Conservation (phyloP, 2,329 filamentous ascomycete genomes). For the Fusarium transvaalense region DNA sequence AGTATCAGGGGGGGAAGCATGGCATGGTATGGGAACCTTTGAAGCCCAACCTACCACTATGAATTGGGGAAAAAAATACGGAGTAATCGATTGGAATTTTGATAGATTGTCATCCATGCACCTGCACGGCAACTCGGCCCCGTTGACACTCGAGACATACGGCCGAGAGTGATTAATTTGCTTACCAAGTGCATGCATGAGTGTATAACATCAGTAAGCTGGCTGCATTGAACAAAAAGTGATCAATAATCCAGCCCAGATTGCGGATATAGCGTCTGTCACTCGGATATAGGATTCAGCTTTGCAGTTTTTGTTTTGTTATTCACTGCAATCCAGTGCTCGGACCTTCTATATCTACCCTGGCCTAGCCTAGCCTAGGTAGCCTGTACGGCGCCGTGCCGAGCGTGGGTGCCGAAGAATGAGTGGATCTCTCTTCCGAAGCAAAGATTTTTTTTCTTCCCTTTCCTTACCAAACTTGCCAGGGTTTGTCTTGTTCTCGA, state of each 20-base stretch:
- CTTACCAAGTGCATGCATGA: conserved; percentile 21
- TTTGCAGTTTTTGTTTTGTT: not conserved
- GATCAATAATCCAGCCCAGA: not conserved
- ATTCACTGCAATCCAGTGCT: conserved; percentile 7
- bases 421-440: conserved; percentile 23
- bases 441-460: conserved; percentile 28
- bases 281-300: conserved; percentile 29
- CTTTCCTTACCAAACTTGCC: conserved; percentile 28
- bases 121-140: conserved; percentile 31
- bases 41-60: conserved; percentile 41
- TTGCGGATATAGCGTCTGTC: conserved; percentile 30
- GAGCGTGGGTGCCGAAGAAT: conserved; percentile 39
- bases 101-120: not conserved
- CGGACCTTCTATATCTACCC: conserved; percentile 4
- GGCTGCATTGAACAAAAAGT: not conserved
- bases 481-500: conserved; percentile 21
- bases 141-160: conserved; percentile 12
- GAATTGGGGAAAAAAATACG: not conserved
- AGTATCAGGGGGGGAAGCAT: conserved; percentile 14
- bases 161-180: conserved; percentile 25
- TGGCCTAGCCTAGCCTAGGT: not conserved
- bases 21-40: conserved; percentile 29
- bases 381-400: conserved; percentile 37
- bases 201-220: conserved; percentile 1
- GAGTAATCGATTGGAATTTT: conserved; percentile 4